phyloP scores from a whole-genome alignment of 345 rosid genomes.

The Barbarea vulgaris region DNA sequence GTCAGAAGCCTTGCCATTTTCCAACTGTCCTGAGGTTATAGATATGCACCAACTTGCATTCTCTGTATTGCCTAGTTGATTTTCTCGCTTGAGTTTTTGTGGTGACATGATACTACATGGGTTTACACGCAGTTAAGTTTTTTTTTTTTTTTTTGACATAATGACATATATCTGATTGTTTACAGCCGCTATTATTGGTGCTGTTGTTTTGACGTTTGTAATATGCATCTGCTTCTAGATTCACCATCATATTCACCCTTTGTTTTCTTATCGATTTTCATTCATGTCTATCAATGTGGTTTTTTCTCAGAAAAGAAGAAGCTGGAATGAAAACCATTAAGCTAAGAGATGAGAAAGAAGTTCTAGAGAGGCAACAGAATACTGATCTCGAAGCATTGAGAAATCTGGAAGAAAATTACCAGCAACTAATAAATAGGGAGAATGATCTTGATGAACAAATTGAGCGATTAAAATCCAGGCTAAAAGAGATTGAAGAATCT shows the following conservation, averaged over 20 bases:
- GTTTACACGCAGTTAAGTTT: constrained; percentile 6
- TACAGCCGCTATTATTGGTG: constrained; percentile 9
- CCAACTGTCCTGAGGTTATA: background rate
- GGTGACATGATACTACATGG: constrained; percentile 9
- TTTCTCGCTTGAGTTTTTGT: constrained; percentile 17
- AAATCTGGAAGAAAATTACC: constrained; percentile 95
- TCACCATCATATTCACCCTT: constrained; percentile 19
- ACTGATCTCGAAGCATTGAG: constrained; percentile 85
- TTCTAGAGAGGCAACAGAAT: constrained; percentile 88
- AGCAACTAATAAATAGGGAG: constrained; percentile 77
- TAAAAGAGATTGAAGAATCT: constrained; percentile 59
- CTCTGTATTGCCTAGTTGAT: constrained; percentile 18
- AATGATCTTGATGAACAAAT: constrained; percentile 76
- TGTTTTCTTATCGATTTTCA: constrained; percentile 9
- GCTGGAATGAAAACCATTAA: constrained; percentile 90
- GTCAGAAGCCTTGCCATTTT: constrained; percentile 19
- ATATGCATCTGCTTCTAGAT: constrained; percentile 20
- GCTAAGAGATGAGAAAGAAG: constrained; percentile 95
- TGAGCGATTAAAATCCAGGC: constrained; percentile 71
- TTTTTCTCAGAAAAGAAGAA: constrained; percentile 78
- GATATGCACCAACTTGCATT: constrained; percentile 8
- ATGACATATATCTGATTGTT: background rate
- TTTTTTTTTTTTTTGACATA: constrained; percentile 21
- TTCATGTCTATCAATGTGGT: constrained; percentile 16
- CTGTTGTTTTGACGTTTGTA: background rate